Evolutionary conservation across 2,329 filamentous ascomycete species (phyloP).

Genomic region (Metarhizium anisopliae): DNA sequence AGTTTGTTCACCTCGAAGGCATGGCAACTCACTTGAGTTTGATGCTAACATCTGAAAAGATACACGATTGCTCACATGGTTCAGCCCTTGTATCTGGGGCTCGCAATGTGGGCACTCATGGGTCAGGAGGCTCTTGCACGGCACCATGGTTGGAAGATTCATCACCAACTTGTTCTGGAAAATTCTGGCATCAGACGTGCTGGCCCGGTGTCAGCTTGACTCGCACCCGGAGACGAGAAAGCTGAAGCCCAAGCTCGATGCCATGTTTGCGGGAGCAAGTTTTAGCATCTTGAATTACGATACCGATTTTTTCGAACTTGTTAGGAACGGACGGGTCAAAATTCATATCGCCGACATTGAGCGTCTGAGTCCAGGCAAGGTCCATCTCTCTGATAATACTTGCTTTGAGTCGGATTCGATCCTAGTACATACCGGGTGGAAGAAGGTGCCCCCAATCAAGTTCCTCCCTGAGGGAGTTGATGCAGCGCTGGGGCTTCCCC

Average conservation of each 20-base stretch:
- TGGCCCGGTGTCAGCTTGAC: slow-evolving; percentile 44
- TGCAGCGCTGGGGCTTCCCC: slow-evolving; percentile 39
- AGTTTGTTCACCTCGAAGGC: slow-evolving; percentile 23
- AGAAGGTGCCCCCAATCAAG: slow-evolving; percentile 39
- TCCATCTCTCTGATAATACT: slow-evolving; percentile 42
- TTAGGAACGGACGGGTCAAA: slow-evolving; percentile 40
- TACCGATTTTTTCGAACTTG: slow-evolving; percentile 46
- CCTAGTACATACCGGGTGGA: slow-evolving; percentile 52
- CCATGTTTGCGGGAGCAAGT: slow-evolving; percentile 44
- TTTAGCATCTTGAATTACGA: slow-evolving; percentile 54
- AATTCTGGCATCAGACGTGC: slow-evolving; percentile 45
- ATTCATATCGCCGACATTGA: slow-evolving; percentile 45
- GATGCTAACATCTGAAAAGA: slow-evolving; percentile 28
- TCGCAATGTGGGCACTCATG: slow-evolving; percentile 49
- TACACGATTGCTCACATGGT: slow-evolving; percentile 61
- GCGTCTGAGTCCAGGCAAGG: slow-evolving; percentile 31
- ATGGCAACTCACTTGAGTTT: background rate
- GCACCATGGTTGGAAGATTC: slow-evolving; percentile 44
- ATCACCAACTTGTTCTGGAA: slow-evolving; percentile 50
- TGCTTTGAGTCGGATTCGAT: slow-evolving; percentile 40
- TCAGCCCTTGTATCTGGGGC: slow-evolving; percentile 68
- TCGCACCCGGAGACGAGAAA: slow-evolving; percentile 42
- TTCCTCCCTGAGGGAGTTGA: slow-evolving; percentile 41
- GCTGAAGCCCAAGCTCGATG: slow-evolving; percentile 41
- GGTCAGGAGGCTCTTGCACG: slow-evolving; percentile 47